A percentile compares a stretch with the other conserved stretches of the same genome.
phyloP scores from a whole-genome alignment of 179 eudicot species.

The Silene noctiflora region DNA sequence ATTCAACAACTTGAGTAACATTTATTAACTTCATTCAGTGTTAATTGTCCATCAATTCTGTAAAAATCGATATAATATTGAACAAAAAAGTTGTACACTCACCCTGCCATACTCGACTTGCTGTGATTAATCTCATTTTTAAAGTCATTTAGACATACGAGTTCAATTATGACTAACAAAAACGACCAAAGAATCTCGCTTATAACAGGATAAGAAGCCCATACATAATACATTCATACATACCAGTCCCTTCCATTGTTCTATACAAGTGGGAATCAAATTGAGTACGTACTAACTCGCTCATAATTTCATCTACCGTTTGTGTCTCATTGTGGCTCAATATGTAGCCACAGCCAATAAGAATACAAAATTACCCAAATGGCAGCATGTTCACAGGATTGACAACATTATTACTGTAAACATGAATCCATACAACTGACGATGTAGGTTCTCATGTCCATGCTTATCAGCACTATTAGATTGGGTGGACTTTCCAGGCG shows the following conservation, averaged over 20 bases:
- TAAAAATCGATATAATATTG: no score
- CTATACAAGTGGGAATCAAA: slow-evolving; percentile 11
- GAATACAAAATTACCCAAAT: slow-evolving; percentile 12
- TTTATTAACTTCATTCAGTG: no score
- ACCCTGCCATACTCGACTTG: no score
- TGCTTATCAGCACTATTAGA: slow-evolving; percentile 22
- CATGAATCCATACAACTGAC: slow-evolving; percentile 24
- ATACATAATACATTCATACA: background rate
- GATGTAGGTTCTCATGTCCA: background rate
- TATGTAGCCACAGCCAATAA: background rate
- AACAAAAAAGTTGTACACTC: no score
- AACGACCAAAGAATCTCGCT: no score
- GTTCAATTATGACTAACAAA: no score
- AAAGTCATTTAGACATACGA: no score
- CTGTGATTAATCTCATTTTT: no score
- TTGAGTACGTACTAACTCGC: slow-evolving; percentile 3
- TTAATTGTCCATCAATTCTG: no score
- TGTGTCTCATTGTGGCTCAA: background rate
- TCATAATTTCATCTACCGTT: slow-evolving; percentile 1
- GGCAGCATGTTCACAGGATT: slow-evolving; percentile 18
- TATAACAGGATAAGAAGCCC: no score
- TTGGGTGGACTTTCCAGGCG: background rate
- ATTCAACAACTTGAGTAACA: no score
- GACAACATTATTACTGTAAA: slow-evolving; percentile 13
- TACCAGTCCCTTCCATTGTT: background rate